Evolutionary conservation across 148 eudicot species (phyloP).

Genomic region (Spergularia bocconei): DNA sequence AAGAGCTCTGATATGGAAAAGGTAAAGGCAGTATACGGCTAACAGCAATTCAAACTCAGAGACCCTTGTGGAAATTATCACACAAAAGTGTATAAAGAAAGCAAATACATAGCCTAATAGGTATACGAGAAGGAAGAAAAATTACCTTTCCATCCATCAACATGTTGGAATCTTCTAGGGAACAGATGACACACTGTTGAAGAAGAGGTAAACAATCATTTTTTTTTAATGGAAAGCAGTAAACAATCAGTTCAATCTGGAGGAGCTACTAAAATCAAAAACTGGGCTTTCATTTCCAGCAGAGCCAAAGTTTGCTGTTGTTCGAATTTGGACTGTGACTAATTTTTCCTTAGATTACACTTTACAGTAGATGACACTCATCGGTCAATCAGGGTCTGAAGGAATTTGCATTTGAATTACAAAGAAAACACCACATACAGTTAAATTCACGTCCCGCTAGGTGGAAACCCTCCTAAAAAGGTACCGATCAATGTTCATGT

Average conservation of each 20-base stretch:
- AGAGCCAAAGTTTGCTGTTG: background rate
- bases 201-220: slow-evolving; percentile 9
- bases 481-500: background rate
- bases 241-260: background rate
- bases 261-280: background rate
- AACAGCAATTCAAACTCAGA: background rate
- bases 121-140: background rate
- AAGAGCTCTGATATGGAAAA: too few relatives aligned
- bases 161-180: slow-evolving; percentile 65
- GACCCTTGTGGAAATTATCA: background rate
- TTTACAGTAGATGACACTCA: background rate
- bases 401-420: background rate
- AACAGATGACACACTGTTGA: slow-evolving; percentile 78
- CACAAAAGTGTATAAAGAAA: background rate
- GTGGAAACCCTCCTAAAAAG: background rate
- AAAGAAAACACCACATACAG: background rate
- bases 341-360: too few relatives aligned
- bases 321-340: background rate
- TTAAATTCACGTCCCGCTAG: background rate
- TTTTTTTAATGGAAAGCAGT: background rate
- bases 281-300: background rate
- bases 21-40: background rate
- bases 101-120: background rate
- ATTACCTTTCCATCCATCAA: slow-evolving; percentile 76
- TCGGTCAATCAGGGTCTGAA: background rate